These are phyloP conservation scores for Purpureocillium takamizusanense DNA, from an alignment of 2,329 filamentous ascomycete genomes.

Conservation along the genomic window DNA sequence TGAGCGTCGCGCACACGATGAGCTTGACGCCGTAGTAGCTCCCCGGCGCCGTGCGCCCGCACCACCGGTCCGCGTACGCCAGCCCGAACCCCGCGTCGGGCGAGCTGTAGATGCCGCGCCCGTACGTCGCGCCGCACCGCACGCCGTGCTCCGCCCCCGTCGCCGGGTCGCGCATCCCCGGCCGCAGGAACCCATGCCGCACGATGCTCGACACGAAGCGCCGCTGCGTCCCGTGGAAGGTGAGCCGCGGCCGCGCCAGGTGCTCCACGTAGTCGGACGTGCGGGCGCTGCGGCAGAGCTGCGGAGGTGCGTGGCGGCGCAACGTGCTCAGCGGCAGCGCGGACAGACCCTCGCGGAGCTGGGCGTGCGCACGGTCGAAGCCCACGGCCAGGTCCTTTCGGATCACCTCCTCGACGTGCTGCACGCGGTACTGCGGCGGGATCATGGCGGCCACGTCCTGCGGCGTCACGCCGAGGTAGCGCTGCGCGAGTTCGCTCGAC, in stretches of 20 bases:
- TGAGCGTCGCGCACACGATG: constrained; percentile 35
- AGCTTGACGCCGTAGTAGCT: constrained; percentile 29
- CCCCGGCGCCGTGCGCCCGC: constrained; percentile 16
- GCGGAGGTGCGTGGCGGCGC: constrained; percentile 6
- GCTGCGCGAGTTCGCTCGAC: constrained; percentile 17
- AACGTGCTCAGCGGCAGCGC: constrained; percentile 2
- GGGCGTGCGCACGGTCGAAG: constrained; percentile 17
- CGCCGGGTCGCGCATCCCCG: constrained; percentile 11
- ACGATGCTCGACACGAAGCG: constrained; percentile 30
- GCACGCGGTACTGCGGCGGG: constrained; percentile 20
- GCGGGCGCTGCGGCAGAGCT: constrained; percentile 6
- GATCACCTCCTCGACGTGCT: constrained; percentile 29
- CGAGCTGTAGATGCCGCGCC: constrained; percentile 34
- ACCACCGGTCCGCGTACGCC: constrained; percentile 20
- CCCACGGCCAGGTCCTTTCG: constrained; percentile 19
- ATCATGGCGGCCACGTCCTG: constrained; percentile 22
- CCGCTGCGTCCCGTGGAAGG: constrained; percentile 30
- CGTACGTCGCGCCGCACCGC: constrained; percentile 25
- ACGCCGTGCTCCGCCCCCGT: neutral
- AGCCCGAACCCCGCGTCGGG: constrained; percentile 29
- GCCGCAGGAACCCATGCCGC: constrained; percentile 31
- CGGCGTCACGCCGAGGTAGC: constrained; percentile 20
- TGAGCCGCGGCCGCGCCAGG: constrained; percentile 23
- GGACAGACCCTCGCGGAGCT: constrained; percentile 15
- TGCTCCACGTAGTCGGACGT: constrained; percentile 24